Percentiles rank a stretch among this genome's conserved stretches.
These are phyloP conservation scores for Paralagenidium karlingii DNA, from an alignment of 352 stramenopile genomes.

Conservation along the genomic window DNA sequence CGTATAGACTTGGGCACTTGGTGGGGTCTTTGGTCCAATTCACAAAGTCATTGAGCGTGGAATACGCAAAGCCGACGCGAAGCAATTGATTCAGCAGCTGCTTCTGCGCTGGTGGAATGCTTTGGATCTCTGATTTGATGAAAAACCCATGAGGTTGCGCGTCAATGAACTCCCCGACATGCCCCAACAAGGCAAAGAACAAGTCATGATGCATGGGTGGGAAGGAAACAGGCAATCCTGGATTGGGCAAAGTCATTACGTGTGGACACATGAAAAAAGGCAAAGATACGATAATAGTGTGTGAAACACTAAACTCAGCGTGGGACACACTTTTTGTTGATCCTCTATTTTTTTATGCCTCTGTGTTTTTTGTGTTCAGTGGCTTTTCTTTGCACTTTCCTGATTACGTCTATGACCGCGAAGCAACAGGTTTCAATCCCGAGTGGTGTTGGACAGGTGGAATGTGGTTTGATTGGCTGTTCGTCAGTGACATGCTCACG, in stretches of 20 bases:
- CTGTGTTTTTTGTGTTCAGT: too few relatives aligned
- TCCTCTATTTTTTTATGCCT: too few relatives aligned
- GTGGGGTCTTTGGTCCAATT: constrained; percentile 1
- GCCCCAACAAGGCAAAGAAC: constrained; percentile 58
- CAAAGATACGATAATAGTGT: constrained; percentile 2
- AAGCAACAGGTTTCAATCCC: too few relatives aligned
- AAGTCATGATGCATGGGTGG: constrained; percentile 63
- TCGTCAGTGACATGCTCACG: too few relatives aligned
- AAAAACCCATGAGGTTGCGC: constrained; percentile 40
- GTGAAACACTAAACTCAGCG: too few relatives aligned
- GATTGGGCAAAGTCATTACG: too few relatives aligned
- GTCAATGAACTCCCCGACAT: constrained; percentile 48
- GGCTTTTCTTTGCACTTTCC: too few relatives aligned
- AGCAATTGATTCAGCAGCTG: constrained; percentile 41
- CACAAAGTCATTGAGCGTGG: constrained; percentile 36
- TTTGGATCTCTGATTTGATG: constrained; percentile 20
- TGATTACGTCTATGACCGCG: too few relatives aligned
- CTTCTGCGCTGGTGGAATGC: constrained; percentile 35
- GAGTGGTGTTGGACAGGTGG: too few relatives aligned
- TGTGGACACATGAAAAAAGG: neutral
- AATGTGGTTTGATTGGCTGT: too few relatives aligned
- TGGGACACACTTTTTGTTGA: too few relatives aligned
- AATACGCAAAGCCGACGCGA: constrained; percentile 32
- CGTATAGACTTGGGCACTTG: constrained; percentile 30
- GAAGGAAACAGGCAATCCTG: too few relatives aligned